Conservation (phyloP, 2,329 filamentous ascomycete species). For the Colletotrichum sp. region DNA sequence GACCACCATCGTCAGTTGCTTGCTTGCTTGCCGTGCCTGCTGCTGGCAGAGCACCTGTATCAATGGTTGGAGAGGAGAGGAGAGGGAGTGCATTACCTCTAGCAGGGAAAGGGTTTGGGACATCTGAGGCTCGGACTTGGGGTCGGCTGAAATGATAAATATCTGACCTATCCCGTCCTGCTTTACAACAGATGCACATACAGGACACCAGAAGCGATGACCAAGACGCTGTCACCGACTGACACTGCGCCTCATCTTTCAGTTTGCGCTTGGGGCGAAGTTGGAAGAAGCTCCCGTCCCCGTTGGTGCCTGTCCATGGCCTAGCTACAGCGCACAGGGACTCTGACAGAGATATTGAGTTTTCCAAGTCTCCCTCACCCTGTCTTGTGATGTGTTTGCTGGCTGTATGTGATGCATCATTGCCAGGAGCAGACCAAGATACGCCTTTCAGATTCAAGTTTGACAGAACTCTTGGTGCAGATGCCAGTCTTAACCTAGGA, state of each 20-base stretch:
- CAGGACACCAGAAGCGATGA: background rate
- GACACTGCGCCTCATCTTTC: background rate
- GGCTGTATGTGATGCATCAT: background rate
- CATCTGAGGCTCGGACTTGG: background rate
- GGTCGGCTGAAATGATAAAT: background rate
- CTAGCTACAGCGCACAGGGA: background rate
- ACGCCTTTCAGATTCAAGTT: background rate
- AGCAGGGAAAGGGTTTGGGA: background rate
- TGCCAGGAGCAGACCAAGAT: background rate
- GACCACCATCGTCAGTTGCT: background rate
- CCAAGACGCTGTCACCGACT: background rate
- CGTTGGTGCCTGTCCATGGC: background rate
- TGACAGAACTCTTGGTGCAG: background rate
- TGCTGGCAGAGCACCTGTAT: background rate
- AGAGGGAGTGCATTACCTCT: background rate
- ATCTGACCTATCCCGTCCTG: background rate
- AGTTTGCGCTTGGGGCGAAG: background rate
- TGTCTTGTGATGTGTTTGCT: background rate
- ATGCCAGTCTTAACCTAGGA: background rate
- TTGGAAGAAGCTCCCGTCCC: background rate
- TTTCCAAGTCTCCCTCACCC: background rate
- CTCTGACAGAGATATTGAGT: background rate
- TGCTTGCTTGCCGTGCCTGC: background rate
- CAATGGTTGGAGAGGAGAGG: background rate
- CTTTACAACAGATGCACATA: background rate